A percentile compares a stretch with the other conserved stretches of the same genome.
Evolutionary conservation across 2,329 filamentous ascomycete genomes (phyloP).

Genomic region (Cordyceps fumosorosea): DNA sequence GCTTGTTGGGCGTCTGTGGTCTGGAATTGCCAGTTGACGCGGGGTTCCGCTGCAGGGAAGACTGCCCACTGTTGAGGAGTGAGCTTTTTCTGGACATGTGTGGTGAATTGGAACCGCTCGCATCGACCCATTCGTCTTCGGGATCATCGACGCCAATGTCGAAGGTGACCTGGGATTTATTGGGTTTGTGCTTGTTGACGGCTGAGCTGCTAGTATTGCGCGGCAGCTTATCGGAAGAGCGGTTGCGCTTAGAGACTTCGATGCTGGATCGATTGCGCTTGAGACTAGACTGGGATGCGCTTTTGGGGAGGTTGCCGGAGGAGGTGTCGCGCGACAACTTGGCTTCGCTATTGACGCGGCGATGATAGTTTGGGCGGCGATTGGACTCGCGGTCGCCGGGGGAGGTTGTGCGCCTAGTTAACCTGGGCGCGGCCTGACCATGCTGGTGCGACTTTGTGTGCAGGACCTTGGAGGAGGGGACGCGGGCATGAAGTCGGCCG

Average conservation of each 20-base stretch:
- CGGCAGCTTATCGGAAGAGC: slow-evolving; percentile 46
- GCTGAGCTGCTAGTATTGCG: slow-evolving; percentile 45
- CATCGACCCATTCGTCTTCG: slow-evolving; percentile 61
- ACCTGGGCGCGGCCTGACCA: slow-evolving; percentile 12
- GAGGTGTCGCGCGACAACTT: slow-evolving; percentile 42
- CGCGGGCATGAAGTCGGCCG: slow-evolving; percentile 37
- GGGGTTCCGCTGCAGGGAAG: slow-evolving; percentile 32
- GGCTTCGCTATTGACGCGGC: slow-evolving; percentile 44
- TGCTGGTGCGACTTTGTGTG: slow-evolving; percentile 27
- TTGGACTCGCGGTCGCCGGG: slow-evolving; percentile 13
- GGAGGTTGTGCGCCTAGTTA: slow-evolving; percentile 13
- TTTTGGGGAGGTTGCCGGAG: slow-evolving; percentile 43
- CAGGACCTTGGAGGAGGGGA: slow-evolving; percentile 40
- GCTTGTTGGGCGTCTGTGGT: slow-evolving; percentile 29
- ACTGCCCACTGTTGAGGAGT: slow-evolving; percentile 42
- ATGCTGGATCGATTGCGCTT: slow-evolving; percentile 56
- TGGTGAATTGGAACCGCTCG: slow-evolving; percentile 56
- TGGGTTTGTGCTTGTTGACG: slow-evolving; percentile 33
- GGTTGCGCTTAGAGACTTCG: slow-evolving; percentile 47
- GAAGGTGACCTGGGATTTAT: slow-evolving; percentile 53
- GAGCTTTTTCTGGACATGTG: slow-evolving; percentile 43
- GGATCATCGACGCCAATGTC: slow-evolving; percentile 48
- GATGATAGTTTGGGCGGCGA: slow-evolving; percentile 30
- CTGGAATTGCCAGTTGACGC: slow-evolving; percentile 23
- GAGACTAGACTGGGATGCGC: slow-evolving; percentile 46